Evolutionary conservation across 78 protist genomes (phyloP).

Genomic region (Emiliania huxleyi): DNA sequence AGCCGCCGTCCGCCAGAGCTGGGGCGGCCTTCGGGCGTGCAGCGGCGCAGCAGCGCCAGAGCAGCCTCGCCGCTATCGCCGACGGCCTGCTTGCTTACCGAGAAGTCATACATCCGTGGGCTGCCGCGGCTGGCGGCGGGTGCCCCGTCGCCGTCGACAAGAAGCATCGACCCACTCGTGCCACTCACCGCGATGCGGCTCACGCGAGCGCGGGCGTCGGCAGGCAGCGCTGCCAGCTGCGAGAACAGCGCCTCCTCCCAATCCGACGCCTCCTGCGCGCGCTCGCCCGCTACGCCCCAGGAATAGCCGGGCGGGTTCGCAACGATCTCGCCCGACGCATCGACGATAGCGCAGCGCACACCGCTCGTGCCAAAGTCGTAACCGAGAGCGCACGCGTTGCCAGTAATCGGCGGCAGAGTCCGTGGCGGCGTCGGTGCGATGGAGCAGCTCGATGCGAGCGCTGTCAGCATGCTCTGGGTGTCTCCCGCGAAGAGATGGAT

Average conservation of each 20-base stretch:
- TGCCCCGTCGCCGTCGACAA: neutral
- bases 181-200: neutral
- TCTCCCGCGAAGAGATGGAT: no score
- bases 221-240: neutral
- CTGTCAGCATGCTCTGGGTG: no score
- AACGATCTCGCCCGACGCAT: neutral
- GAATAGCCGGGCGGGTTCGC: no score
- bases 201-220: neutral
- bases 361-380: constrained; percentile 25
- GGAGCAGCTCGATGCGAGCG: no score
- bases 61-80: neutral
- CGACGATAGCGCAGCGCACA: neutral
- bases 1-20: neutral
- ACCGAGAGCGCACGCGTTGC: neutral
- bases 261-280: neutral
- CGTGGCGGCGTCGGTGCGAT: no score
- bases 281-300: neutral
- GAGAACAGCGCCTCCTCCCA: neutral
- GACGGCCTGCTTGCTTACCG: neutral
- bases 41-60: neutral
- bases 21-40: neutral
- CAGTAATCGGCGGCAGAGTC: neutral
- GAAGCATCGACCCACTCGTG: neutral
- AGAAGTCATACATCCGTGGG: constrained; percentile 4
- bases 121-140: neutral